Percentiles rank a stretch among this genome's conserved stretches.
Conservation (phyloP, 345 rosid genomes). For the Zanthoxylum bungeanum region DNA sequence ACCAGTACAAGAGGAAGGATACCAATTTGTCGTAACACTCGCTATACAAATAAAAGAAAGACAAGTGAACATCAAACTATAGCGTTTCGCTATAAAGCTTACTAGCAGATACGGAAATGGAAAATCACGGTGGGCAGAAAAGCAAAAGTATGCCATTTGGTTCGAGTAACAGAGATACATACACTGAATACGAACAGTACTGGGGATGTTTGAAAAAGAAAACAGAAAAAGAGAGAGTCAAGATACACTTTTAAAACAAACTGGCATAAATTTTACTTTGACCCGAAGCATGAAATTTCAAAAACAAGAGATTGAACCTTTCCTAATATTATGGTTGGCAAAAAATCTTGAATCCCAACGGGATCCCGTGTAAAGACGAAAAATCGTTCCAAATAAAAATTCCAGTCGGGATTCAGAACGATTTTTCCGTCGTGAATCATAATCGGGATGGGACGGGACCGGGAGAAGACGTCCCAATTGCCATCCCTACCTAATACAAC, state of each 20-base stretch:
- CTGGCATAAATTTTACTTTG: neutral
- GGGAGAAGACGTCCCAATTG: no score
- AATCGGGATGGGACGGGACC: no score
- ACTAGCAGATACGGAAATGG: neutral
- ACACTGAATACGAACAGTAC: neutral
- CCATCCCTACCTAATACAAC: neutral
- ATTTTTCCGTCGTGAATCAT: no score
- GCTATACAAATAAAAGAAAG: slow-evolving; percentile 36
- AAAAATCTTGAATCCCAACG: no score
- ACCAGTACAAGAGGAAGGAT: slow-evolving; percentile 84
- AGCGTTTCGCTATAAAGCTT: neutral
- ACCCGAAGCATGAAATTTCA: neutral
- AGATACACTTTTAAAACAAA: neutral
- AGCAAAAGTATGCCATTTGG: neutral
- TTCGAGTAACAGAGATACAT: no score
- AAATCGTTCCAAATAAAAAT: no score
- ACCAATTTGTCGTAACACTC: slow-evolving; percentile 73
- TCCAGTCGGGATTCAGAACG: no score
- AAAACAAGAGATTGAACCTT: neutral
- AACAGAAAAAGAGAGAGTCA: no score
- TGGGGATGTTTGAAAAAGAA: no score
- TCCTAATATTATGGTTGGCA: no score
- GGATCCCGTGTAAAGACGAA: no score
- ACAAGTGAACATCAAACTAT: neutral
- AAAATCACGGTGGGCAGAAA: neutral